A percentile compares a stretch with the other conserved stretches of the same genome.
Conservation (phyloP, 1,284 basidiomycete genomes). For the Pseudozyma pruni region DNA sequence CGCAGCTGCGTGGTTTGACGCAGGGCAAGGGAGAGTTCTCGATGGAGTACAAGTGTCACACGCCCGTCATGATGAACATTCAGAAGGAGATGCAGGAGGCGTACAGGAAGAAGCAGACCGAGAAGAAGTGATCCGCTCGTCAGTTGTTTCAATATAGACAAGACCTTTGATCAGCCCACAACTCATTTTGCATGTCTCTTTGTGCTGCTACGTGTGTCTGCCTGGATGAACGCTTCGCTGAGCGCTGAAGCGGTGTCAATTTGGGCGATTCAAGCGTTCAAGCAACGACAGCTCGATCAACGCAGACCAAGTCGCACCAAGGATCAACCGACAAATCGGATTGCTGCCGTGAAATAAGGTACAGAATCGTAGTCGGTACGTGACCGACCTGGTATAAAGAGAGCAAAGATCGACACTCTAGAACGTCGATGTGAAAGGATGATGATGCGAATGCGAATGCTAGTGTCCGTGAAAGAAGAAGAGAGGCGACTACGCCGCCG, state of each 20-base stretch:
- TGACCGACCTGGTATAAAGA: conserved; percentile 12
- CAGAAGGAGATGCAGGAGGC: conserved; percentile 82
- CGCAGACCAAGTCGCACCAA: no score
- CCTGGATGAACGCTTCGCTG: no score
- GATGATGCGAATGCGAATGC: not conserved
- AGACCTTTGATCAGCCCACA: not conserved
- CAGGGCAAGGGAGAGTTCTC: conserved; percentile 74
- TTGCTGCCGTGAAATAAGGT: no score
- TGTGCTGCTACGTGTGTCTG: not conserved
- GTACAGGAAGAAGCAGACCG: conserved; percentile 58
- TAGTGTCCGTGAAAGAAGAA: not conserved
- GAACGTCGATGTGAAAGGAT: not conserved
- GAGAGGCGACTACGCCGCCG: conserved; percentile 3
- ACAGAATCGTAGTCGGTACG: conserved; percentile 1
- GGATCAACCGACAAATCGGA: no score
- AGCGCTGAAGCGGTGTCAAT: no score
- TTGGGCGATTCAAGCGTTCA: no score
- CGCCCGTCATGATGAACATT: conserved; percentile 86
- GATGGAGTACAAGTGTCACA: conserved; percentile 88
- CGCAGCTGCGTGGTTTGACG: conserved; percentile 82
- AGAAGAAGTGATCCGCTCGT: conserved; percentile 32
- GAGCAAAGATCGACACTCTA: not conserved
- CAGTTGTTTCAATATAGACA: not conserved
- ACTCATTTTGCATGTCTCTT: conserved; percentile 4
- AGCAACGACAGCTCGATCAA: no score